Base-by-base conservation (phyloP, 495 filamentous ascomycete species). In the Hyaloscypha variabilis region DNA sequence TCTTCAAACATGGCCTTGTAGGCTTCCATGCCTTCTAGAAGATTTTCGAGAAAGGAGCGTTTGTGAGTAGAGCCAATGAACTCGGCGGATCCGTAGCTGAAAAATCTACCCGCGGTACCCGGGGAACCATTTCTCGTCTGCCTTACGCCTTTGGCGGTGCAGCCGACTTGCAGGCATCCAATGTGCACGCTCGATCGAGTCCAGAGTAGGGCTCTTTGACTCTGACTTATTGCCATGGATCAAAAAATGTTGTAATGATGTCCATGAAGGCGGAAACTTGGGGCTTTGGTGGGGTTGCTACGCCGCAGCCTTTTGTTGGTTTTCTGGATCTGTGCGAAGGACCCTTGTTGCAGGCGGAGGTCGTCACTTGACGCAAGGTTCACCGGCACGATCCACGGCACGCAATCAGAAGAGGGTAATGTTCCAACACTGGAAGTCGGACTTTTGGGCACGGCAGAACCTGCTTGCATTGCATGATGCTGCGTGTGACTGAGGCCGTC, bases 301-400 rank as follows among this genome's bases (percentile, higher is more conserved):
- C 36, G 57, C 57, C 57, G 30, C 29, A 59, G 57, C 19, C 21
- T 36, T 10, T 50, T 25, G 58, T 61, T 50, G 42, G 42, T 61
- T 26, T 50, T 49, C 6, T n/a, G 24, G 46, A 5, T 11, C 14
- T 30, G 53, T 8, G 3, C 19, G 2, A 24, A 34, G 26, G 34
- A 24, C 26, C 63, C 30, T 46, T 26, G 42, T 28, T 50, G 63
- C 28, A 25, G 23, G 11, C 42, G 10, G 14, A n/a, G 52, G 3
- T 54, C 60, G 55, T 64, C 66, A 63, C 66, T 68, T 63, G 66
- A 68, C 66, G 25, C 36, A 42, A 28, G 36, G 49, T 56, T 30
- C 42, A 68, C 60, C 52, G 53, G 59, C 39, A 46, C 1, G 31
- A 34, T 34, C 31, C 23, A 26, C 28, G 28, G 54, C 26, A 57